Evolutionary conservation across 495 filamentous ascomycete genomes (phyloP).

Genomic region (Tuber calosporum): DNA sequence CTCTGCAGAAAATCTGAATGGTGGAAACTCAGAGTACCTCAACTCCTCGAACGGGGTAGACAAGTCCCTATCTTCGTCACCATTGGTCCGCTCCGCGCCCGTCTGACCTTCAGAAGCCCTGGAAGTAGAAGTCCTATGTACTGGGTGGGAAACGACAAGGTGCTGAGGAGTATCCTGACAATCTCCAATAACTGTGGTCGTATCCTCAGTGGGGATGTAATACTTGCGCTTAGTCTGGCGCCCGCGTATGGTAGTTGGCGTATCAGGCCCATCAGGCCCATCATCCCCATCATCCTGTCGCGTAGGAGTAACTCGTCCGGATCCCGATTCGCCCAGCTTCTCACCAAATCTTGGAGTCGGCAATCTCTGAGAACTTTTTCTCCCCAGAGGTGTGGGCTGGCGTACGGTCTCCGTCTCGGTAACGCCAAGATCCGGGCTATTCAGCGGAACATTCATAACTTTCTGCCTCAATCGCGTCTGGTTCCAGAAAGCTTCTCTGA

Average conservation of each 20-base stretch:
- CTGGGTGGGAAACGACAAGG: conserved; percentile 37
- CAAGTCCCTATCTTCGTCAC: conserved; percentile 10
- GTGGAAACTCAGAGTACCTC: conserved; percentile 52
- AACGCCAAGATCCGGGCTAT: conserved; percentile 45
- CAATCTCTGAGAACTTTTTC: conserved; percentile 22
- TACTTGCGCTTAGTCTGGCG: conserved; percentile 49
- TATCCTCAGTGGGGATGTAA: conserved; percentile 54
- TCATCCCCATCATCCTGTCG: conserved; percentile 12
- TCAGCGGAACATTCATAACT: conserved; percentile 49
- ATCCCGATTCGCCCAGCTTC: conserved; percentile 32
- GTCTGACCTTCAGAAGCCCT: conserved; percentile 11
- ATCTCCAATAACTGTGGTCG: conserved; percentile 55
- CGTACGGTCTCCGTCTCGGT: conserved; percentile 34
- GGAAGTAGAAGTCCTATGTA: conserved; percentile 16
- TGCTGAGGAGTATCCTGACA: conserved; percentile 38
- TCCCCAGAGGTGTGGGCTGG: conserved; percentile 20
- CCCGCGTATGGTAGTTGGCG: conserved; percentile 43
- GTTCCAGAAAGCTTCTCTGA: conserved; percentile 52
- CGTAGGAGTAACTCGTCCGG: conserved; percentile 29
- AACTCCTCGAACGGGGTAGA: conserved; percentile 34
- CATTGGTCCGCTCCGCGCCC: conserved; percentile 2
- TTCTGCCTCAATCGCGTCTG: conserved; percentile 52
- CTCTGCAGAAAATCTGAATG: conserved; percentile 55
- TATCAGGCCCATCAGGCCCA: conserved; percentile 15
- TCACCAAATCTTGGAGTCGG: conserved; percentile 27